These are phyloP conservation scores for Nectriaceae sp. DNA, from an alignment of 2,329 filamentous ascomycete genomes.

Conservation along the genomic window DNA sequence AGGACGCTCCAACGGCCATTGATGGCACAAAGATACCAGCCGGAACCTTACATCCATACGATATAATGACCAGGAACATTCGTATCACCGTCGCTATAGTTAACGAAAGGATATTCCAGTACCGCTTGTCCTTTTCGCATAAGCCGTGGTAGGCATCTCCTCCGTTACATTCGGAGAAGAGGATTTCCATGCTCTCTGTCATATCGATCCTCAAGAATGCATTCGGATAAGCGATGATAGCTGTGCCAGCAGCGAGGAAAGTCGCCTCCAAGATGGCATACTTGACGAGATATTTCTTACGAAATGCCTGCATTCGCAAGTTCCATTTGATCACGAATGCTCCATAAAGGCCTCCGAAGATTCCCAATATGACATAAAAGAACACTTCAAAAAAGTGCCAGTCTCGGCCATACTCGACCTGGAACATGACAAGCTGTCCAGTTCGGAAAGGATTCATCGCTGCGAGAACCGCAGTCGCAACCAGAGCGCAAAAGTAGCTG, in stretches of 20 bases:
- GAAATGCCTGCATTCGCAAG: slow-evolving; percentile 83
- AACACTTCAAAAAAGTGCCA: slow-evolving; percentile 98
- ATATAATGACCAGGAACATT: slow-evolving; percentile 85
- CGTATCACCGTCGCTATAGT: slow-evolving; percentile 78
- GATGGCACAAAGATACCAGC: slow-evolving; percentile 97
- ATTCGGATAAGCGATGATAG: slow-evolving; percentile 94
- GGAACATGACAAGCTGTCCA: slow-evolving; percentile 98
- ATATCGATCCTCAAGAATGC: slow-evolving; percentile 95
- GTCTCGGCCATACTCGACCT: slow-evolving; percentile 89
- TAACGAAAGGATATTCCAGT: slow-evolving; percentile 77
- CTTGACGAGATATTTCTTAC: slow-evolving; percentile 85
- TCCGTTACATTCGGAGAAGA: slow-evolving; percentile 92
- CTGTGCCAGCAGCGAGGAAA: slow-evolving; percentile 78
- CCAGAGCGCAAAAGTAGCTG: slow-evolving; percentile 95
- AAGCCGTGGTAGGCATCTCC: slow-evolving; percentile 86
- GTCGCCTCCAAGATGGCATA: slow-evolving; percentile 88
- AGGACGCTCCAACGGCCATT: slow-evolving; percentile 95
- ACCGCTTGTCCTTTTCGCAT: slow-evolving; percentile 77
- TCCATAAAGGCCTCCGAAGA: slow-evolving; percentile 93
- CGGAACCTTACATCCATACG: slow-evolving; percentile 96
- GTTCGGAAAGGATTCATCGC: slow-evolving; percentile 98
- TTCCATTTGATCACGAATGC: slow-evolving; percentile 99
- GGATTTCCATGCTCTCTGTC: slow-evolving; percentile 98
- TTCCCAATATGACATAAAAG: slow-evolving; percentile 88
- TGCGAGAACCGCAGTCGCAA: slow-evolving; percentile 88